These are phyloP conservation scores for Mycena metata DNA, from an alignment of 768 basidiomycete species.

Conservation along the genomic window DNA sequence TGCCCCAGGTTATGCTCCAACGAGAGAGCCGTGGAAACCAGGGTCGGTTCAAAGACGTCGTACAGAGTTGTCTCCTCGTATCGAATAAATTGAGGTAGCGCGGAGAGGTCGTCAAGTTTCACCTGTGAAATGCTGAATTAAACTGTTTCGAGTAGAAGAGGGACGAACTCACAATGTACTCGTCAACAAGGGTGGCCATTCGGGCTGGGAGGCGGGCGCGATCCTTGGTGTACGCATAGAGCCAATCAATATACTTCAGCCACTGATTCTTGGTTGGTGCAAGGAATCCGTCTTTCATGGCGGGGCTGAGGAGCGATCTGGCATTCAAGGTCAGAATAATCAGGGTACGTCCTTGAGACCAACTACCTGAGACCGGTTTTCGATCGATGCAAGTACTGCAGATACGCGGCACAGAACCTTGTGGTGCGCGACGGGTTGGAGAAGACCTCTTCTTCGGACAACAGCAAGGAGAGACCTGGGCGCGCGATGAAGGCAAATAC, in stretches of 20 bases:
- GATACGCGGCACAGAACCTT: neutral
- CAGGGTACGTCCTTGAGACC: too few relatives aligned
- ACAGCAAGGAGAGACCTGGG: neutral
- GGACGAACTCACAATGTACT: neutral
- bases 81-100: neutral
- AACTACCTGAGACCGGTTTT: neutral
- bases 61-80: neutral
- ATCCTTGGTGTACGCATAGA: neutral
- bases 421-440: neutral
- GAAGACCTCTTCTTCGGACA: neutral
- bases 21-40: neutral
- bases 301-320: neutral
- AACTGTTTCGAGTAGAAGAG: neutral
- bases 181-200: neutral
- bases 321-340: too few relatives aligned
- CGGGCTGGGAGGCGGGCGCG: neutral
- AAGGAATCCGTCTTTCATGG: neutral
- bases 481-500: neutral
- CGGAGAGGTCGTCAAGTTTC: too few relatives aligned
- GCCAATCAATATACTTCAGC: neutral
- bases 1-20: neutral
- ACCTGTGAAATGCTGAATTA: too few relatives aligned
- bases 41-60: conserved; percentile 4
- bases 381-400: neutral
- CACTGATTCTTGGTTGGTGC: neutral